Evolutionary conservation across 257 asterid species (phyloP).

Genomic region (Verbascum thapsus): DNA sequence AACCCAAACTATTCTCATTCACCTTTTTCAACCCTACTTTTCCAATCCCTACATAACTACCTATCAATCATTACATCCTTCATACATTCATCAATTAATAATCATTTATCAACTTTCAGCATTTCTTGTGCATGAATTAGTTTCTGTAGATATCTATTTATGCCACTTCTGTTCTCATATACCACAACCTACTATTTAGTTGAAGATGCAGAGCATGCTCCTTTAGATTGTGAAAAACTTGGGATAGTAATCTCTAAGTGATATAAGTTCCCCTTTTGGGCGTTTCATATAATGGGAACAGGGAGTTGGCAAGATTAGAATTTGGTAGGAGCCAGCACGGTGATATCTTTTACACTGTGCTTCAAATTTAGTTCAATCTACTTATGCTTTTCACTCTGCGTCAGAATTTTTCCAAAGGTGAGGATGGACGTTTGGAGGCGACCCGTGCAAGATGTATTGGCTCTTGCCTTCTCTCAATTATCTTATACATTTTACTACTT

Average conservation of each 20-base stretch:
- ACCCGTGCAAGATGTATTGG: constrained; percentile 70
- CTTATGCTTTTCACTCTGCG: constrained; percentile 18
- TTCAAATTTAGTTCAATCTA: constrained; percentile 12
- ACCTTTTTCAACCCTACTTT: not conserved
- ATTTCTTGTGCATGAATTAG: constrained; percentile 5
- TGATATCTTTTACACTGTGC: constrained; percentile 1
- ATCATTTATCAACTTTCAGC: not conserved
- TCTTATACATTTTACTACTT: constrained; percentile 3
- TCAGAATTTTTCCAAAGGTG: constrained; percentile 59
- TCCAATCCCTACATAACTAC: not conserved
- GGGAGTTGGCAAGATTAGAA: not conserved
- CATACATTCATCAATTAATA: too few relatives aligned
- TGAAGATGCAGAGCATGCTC: not conserved
- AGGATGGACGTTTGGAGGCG: constrained; percentile 58
- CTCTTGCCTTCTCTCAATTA: constrained; percentile 20
- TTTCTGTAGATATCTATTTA: constrained; percentile 5
- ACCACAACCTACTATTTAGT: not conserved
- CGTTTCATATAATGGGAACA: not conserved
- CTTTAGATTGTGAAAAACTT: not conserved
- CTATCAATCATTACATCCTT: too few relatives aligned
- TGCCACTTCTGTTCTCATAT: not conserved
- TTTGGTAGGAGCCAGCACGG: not conserved
- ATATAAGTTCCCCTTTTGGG: not conserved
- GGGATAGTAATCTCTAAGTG: not conserved
- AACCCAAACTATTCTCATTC: too few relatives aligned